These are phyloP conservation scores for Solidago caesia DNA, from an alignment of 129 eudicot genomes.

Conservation along the genomic window DNA sequence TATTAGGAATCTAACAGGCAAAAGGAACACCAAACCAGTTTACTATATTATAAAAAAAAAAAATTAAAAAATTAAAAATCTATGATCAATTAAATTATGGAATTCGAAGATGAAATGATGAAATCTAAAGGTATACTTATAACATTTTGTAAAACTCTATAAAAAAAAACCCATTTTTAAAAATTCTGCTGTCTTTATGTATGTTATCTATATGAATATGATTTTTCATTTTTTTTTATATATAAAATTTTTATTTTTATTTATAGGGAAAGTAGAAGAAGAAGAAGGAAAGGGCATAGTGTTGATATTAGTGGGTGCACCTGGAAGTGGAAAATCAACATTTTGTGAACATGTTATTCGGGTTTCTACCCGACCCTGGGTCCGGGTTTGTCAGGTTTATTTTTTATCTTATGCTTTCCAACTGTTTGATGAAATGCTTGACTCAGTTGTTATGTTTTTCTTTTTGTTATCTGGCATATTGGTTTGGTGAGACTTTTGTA, in stretches of 20 bases:
- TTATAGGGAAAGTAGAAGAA: slow-evolving; percentile 34
- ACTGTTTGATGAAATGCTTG: slow-evolving; percentile 48
- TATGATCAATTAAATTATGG: slow-evolving; percentile 9
- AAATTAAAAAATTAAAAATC: too few relatives aligned
- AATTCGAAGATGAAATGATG: slow-evolving; percentile 29
- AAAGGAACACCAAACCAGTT: too few relatives aligned
- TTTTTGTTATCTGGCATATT: neutral
- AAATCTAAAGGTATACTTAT: slow-evolving; percentile 20
- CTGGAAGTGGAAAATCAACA: slow-evolving; percentile 98
- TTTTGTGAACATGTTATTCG: slow-evolving; percentile 75
- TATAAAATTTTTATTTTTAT: neutral
- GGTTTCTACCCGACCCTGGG: slow-evolving; percentile 71
- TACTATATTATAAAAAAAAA: too few relatives aligned
- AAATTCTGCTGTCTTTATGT: neutral
- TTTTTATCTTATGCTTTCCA: slow-evolving; percentile 3
- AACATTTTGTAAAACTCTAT: neutral
- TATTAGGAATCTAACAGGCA: too few relatives aligned
- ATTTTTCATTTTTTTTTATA: neutral
- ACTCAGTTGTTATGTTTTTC: neutral
- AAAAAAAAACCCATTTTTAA: neutral
- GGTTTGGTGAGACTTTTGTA: neutral
- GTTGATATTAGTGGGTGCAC: slow-evolving; percentile 76
- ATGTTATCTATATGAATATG: neutral
- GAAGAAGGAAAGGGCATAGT: slow-evolving; percentile 48
- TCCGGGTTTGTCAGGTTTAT: slow-evolving; percentile 89